A percentile compares a stretch with the other conserved stretches of the same genome.
Evolutionary conservation across 768 basidiomycete genomes (phyloP).

Genomic region (Scleroderma citrinum): DNA sequence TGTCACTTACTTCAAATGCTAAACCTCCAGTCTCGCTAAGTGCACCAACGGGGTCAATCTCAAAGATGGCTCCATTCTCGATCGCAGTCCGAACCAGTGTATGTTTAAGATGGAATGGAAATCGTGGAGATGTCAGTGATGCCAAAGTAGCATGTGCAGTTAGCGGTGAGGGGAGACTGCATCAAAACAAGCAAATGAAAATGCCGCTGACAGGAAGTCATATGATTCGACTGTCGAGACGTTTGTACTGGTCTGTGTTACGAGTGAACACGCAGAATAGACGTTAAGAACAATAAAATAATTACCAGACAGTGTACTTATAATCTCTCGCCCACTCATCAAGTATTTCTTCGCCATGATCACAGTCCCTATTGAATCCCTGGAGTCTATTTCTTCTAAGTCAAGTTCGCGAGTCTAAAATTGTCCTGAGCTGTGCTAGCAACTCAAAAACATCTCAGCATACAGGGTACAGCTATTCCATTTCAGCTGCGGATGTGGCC

Average conservation of each 20-base stretch:
- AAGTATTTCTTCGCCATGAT: too few species aligned
- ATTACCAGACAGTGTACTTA: slow-evolving; percentile 69
- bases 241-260: slow-evolving; percentile 65
- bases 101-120: slow-evolving; percentile 79
- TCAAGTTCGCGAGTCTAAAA: too few species aligned
- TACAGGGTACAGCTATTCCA: too few species aligned
- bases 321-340: too few species aligned
- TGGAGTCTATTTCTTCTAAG: too few species aligned
- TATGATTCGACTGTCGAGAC: slow-evolving; percentile 54
- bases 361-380: too few species aligned
- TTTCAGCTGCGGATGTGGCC: slow-evolving; percentile 2
- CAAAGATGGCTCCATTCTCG: slow-evolving; percentile 76
- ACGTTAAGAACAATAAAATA: slow-evolving; percentile 2
- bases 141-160: slow-evolving; percentile 79
- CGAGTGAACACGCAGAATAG: not conserved
- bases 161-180: slow-evolving; percentile 66
- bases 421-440: too few species aligned
- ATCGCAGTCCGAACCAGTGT: slow-evolving; percentile 77
- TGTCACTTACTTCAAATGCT: slow-evolving; percentile 46
- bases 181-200: slow-evolving; percentile 79
- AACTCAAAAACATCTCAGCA: too few species aligned
- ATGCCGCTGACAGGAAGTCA: slow-evolving; percentile 69
- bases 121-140: slow-evolving; percentile 70
- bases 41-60: slow-evolving; percentile 73
- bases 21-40: slow-evolving; percentile 51